Conservation (phyloP, 371 early-diverging fungal genomes). For the Cokeromyces recurvatus region DNA sequence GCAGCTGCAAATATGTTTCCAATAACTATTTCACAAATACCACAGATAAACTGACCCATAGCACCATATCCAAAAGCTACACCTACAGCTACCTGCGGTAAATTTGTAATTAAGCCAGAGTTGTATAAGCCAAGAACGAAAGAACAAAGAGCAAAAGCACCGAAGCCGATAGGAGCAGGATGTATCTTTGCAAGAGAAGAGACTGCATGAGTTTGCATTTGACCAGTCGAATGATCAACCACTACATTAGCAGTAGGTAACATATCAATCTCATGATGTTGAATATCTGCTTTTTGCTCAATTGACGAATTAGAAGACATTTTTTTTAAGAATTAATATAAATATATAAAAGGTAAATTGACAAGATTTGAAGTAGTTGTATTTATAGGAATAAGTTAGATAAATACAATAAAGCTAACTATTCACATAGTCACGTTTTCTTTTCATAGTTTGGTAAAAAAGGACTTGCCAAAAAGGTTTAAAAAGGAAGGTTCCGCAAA, state of each 20-base stretch:
- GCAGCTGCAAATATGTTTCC: slow-evolving; percentile 40
- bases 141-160: slow-evolving; percentile 30
- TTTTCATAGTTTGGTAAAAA: not conserved
- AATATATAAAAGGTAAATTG: not conserved
- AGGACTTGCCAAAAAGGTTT: slow-evolving; percentile 11
- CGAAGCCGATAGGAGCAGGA: slow-evolving; percentile 36
- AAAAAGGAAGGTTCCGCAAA: slow-evolving; percentile 17
- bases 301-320: slow-evolving; percentile 6
- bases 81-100: slow-evolving; percentile 35
- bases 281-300: slow-evolving; percentile 14
- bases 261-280: slow-evolving; percentile 15
- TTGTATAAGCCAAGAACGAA: slow-evolving; percentile 34
- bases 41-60: slow-evolving; percentile 34
- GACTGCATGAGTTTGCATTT: slow-evolving; percentile 1
- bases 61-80: slow-evolving; percentile 35
- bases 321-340: not conserved
- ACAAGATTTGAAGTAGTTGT: not conserved
- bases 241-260: not conserved
- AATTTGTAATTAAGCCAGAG: slow-evolving; percentile 18
- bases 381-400: not conserved
- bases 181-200: slow-evolving; percentile 8
- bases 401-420: not conserved
- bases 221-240: not conserved
- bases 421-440: slow-evolving; percentile 20
- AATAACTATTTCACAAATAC: slow-evolving; percentile 22